Percentiles rank a stretch among this genome's conserved stretches.
phyloP scores from a whole-genome alignment of 306 rosid species.

The Citrullus colocynthis region DNA sequence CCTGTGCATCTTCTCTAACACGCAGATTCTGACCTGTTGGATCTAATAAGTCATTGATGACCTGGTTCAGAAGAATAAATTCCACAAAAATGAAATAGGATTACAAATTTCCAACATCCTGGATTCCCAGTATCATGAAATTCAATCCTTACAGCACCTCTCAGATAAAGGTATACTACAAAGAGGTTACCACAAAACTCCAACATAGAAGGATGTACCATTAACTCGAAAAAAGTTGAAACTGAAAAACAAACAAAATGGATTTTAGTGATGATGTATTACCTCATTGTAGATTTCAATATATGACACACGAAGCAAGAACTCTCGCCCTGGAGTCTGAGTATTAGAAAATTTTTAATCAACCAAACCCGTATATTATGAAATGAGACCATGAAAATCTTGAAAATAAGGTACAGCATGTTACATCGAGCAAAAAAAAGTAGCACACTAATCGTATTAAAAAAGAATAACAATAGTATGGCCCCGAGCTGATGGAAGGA shows the following conservation, averaged over 20 bases:
- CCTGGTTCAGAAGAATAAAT: conserved; percentile 38
- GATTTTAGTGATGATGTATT: conserved; percentile 7
- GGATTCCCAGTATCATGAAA: background rate
- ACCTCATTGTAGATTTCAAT: conserved; percentile 99
- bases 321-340: conserved; percentile 99
- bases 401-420: background rate
- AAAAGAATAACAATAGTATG: background rate
- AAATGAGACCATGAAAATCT: background rate
- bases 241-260: background rate
- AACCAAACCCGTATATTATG: background rate
- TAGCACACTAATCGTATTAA: background rate
- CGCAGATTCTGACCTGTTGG: conserved; percentile 99
- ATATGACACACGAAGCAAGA: conserved; percentile 90
- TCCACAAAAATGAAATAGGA: background rate
- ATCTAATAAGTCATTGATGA: conserved; percentile 96
- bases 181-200: background rate
- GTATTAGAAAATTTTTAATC: background rate
- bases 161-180: background rate
- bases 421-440: background rate
- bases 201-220: background rate
- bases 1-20: conserved; percentile 99
- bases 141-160: background rate
- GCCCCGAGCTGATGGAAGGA: background rate
- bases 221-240: background rate
- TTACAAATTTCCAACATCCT: background rate